These are phyloP conservation scores for Uronychia setigera DNA, from an alignment of 73 alveolate species.

Conservation along the genomic window DNA sequence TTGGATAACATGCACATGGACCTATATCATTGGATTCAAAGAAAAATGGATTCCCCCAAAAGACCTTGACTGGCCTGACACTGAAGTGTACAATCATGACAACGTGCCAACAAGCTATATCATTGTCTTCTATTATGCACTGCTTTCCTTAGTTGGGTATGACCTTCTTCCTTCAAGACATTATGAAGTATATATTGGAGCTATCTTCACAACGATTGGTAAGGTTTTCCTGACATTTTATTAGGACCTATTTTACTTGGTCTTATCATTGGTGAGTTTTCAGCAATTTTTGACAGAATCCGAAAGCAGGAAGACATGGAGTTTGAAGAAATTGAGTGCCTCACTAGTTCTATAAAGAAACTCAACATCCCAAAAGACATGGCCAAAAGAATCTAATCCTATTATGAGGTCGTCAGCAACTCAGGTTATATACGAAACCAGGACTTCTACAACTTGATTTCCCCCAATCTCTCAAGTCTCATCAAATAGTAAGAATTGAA, in stretches of 20 bases:
- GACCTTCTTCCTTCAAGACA: slow-evolving; percentile 48
- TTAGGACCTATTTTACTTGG: slow-evolving; percentile 31
- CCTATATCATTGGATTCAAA: slow-evolving; percentile 11
- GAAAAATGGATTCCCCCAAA: slow-evolving; percentile 55
- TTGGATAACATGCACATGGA: slow-evolving; percentile 72
- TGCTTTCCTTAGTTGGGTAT: slow-evolving; percentile 56
- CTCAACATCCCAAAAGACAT: slow-evolving; percentile 52
- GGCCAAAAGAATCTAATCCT: slow-evolving; percentile 19
- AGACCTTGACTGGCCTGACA: slow-evolving; percentile 11
- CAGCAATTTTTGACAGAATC: slow-evolving; percentile 35
- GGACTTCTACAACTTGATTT: slow-evolving; percentile 1
- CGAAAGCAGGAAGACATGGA: slow-evolving; percentile 7
- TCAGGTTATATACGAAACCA: background rate
- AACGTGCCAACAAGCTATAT: slow-evolving; percentile 8
- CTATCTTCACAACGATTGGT: slow-evolving; percentile 12
- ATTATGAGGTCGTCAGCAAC: slow-evolving; percentile 23
- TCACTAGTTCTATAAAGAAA: slow-evolving; percentile 20
- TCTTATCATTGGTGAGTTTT: slow-evolving; percentile 56
- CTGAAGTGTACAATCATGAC: slow-evolving; percentile 8
- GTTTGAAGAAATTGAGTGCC: slow-evolving; percentile 50
- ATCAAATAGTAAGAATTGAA: slow-evolving; percentile 35
- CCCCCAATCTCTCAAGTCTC: slow-evolving; percentile 16
- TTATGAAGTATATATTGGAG: slow-evolving; percentile 23
- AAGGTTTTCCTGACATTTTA: background rate
- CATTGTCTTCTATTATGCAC: slow-evolving; percentile 46